phyloP scores from a whole-genome alignment of 2,329 filamentous ascomycete species.

The Cercospora sp. region DNA sequence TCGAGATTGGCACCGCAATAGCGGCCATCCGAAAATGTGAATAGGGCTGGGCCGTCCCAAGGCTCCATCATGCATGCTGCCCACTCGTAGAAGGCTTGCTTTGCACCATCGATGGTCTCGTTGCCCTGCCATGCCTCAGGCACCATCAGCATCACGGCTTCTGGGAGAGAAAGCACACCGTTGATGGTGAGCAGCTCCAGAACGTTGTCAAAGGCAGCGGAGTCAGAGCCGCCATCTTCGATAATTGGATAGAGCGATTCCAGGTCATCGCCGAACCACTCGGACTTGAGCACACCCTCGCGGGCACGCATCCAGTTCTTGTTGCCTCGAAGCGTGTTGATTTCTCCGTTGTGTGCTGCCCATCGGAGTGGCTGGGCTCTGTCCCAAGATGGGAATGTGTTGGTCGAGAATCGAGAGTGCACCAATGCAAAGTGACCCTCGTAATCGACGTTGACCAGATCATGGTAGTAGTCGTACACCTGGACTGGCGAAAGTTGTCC shows the following conservation, averaged over 20 bases:
- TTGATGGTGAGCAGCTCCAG: constrained; percentile 93
- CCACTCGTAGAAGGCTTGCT: constrained; percentile 98
- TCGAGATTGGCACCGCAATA: constrained; percentile 97
- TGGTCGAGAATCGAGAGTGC: constrained; percentile 95
- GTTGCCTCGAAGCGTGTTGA: constrained; percentile 94
- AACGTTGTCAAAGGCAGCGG: constrained; percentile 95
- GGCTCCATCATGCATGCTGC: constrained; percentile 98
- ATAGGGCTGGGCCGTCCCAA: constrained; percentile 94
- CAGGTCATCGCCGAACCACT: constrained; percentile 88
- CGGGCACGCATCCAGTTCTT: constrained; percentile 99
- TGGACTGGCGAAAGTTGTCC: constrained; percentile 91
- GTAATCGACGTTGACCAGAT: constrained; percentile 94
- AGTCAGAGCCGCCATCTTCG: constrained; percentile 94
- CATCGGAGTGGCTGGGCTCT: constrained; percentile 93
- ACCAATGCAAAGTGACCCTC: constrained; percentile 96
- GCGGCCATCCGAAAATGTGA: constrained; percentile 93
- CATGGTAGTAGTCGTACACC: constrained; percentile 97
- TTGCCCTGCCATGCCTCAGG: constrained; percentile 98
- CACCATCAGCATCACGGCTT: constrained; percentile 98
- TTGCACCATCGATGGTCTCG: constrained; percentile 84
- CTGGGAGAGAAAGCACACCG: constrained; percentile 88
- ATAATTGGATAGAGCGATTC: constrained; percentile 91
- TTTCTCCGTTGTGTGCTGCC: constrained; percentile 98
- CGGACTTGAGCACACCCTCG: constrained; percentile 91
- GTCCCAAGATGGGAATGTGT: constrained; percentile 98